phyloP scores from a whole-genome alignment of 164 flowering plant species.

The Vitis rotundifolia region DNA sequence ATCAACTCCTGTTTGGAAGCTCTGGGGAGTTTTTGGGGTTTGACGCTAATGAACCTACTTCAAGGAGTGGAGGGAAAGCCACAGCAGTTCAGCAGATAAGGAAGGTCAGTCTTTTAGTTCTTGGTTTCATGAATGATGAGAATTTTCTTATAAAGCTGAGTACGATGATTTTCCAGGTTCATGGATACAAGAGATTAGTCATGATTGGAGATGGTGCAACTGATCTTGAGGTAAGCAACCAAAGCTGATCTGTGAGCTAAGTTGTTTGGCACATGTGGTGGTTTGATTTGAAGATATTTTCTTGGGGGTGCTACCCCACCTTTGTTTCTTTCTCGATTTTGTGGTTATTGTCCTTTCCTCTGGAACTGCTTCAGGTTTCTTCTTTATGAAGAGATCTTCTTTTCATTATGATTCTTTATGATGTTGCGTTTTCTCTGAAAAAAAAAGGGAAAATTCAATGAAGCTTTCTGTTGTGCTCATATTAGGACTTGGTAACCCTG shows the following conservation, averaged over 20 bases:
- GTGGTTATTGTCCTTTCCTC: too few relatives aligned
- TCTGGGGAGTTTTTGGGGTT: constrained; percentile 85
- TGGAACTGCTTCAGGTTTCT: too few relatives aligned
- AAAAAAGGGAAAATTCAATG: too few relatives aligned
- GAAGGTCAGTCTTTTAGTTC: constrained; percentile 49
- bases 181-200: constrained; percentile 66
- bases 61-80: constrained; percentile 98
- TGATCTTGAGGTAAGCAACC: constrained; percentile 79
- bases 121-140: background rate
- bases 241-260: background rate
- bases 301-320: too few relatives aligned
- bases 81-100: constrained; percentile 77
- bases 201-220: constrained; percentile 99
- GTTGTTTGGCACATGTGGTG: too few relatives aligned
- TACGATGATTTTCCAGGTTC: constrained; percentile 46
- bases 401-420: too few relatives aligned
- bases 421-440: too few relatives aligned
- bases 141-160: constrained; percentile 9
- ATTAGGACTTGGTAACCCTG: too few relatives aligned
- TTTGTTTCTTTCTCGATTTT: too few relatives aligned
- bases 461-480: too few relatives aligned
- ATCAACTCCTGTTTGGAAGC: constrained; percentile 72
- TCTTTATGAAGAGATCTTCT: too few relatives aligned
- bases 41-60: constrained; percentile 85
- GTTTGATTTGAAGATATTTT: too few relatives aligned